Base-by-base conservation (phyloP, 805 yeast genomes). In the Teunomyces funiuensis region DNA sequence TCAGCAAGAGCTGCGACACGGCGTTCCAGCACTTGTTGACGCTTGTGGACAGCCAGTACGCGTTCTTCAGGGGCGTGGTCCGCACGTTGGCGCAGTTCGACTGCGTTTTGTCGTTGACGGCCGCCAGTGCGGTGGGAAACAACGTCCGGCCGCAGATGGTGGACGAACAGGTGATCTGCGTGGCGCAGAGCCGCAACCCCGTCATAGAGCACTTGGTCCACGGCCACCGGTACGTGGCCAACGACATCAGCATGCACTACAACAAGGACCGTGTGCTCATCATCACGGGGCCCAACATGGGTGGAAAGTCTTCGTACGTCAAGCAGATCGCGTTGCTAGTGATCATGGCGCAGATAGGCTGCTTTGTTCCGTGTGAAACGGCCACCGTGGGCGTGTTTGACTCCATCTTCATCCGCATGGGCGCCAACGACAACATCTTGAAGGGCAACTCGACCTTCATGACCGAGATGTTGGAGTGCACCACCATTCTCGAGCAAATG, bases 211-310 rank as follows among this genome's bases (percentile, higher is more conserved):
- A 69, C 10, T 52, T 80, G 33, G 45, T 53, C 6, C 49, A 53
- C 6, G 52, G 64, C 3, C 47, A 55, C 3, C 49, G 52, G 20
- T 85, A 80, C 55, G 86, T 89, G 9, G 73, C 93, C 2, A 89
- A 88, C 56, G 79, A 82, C 47, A 73, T 83, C 4, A 41, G 57
- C 5, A 75, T 89, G 66, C 51, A 67, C 5, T 55, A 63, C 5
- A 54, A 64, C n/a, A 58, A 66, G 3, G 71, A 77, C 10, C 69
- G 88, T 25, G 75, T 65, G 2, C 66, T 82, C 41, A 71, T 89
- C 11, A 77, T 89, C 16, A 86, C 95, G 0, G 96, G 95, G 0
- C 93, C 95, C 0, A 86, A 86, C 50, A 85, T 86, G 89, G 95
- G 95, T 7, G 95, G 95, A 3, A 87, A 87, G 57, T 82, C 89